phyloP scores from a whole-genome alignment of 805 yeast species.

The Kazachstania bromeliacearum region DNA sequence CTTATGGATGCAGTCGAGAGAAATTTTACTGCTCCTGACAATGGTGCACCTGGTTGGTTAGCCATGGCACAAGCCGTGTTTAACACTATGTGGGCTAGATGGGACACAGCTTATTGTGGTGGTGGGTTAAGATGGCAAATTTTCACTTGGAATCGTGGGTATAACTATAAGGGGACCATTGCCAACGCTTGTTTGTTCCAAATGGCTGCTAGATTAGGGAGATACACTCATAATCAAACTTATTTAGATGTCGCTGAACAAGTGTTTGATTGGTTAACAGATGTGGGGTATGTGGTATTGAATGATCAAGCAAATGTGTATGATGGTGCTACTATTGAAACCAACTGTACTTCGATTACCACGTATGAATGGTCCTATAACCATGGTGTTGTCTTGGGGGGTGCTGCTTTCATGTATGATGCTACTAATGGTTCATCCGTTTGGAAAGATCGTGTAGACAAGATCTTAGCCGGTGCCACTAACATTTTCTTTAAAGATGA shows the following conservation, averaged over 20 bases:
- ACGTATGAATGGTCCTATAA: slow-evolving; percentile 57
- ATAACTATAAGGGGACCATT: slow-evolving; percentile 53
- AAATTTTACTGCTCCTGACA: slow-evolving; percentile 41
- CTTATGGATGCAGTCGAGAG: slow-evolving; percentile 54
- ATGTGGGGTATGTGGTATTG: slow-evolving; percentile 34
- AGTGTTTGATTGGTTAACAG: slow-evolving; percentile 53
- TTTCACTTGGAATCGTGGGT: slow-evolving; percentile 50
- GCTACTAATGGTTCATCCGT: slow-evolving; percentile 40
- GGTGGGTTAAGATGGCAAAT: slow-evolving; percentile 72
- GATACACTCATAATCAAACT: slow-evolving; percentile 43
- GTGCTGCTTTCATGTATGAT: slow-evolving; percentile 61
- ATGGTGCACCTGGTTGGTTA: slow-evolving; percentile 41
- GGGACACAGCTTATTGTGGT: slow-evolving; percentile 46
- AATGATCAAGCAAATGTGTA: slow-evolving; percentile 55
- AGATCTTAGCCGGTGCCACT: slow-evolving; percentile 37
- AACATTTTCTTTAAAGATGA: slow-evolving; percentile 41
- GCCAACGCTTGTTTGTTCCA: slow-evolving; percentile 59
- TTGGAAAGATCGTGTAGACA: slow-evolving; percentile 42
- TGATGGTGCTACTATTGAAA: slow-evolving; percentile 57
- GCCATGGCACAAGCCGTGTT: slow-evolving; percentile 48
- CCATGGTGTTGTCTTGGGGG: slow-evolving; percentile 58
- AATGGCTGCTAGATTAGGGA: slow-evolving; percentile 52
- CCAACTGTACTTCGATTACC: slow-evolving; percentile 53
- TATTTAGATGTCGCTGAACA: slow-evolving; percentile 44
- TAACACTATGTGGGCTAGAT: slow-evolving; percentile 46